A percentile compares a stretch with the other conserved stretches of the same genome.
Evolutionary conservation across 2,329 filamentous ascomycete species (phyloP).

Genomic region (Pseudocercospora cruenta): DNA sequence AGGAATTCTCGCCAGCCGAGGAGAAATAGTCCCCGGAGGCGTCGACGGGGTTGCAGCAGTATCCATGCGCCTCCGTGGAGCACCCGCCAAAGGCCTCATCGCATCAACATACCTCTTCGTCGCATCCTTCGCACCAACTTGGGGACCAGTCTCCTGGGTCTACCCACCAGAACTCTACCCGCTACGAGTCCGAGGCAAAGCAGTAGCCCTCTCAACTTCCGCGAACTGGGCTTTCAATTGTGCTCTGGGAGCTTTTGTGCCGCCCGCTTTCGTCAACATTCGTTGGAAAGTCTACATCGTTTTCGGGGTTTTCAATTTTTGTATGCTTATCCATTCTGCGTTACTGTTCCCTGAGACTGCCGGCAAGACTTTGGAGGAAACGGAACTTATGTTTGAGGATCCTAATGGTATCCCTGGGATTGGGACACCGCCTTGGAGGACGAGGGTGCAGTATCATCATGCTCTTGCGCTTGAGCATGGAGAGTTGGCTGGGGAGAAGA

Average conservation of each 20-base stretch:
- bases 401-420: constrained; percentile 46
- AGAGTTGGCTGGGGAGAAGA: constrained; percentile 8
- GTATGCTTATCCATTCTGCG: constrained; percentile 66
- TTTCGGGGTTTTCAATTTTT: constrained; percentile 72
- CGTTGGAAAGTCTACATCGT: constrained; percentile 68
- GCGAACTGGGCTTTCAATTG: constrained; percentile 66
- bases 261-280: constrained; percentile 62
- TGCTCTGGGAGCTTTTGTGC: constrained; percentile 59
- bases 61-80: constrained; percentile 44
- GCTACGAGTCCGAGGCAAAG: constrained; percentile 65
- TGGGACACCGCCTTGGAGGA: constrained; percentile 46
- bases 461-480: constrained; percentile 14
- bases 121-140: constrained; percentile 67
- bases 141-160: constrained; percentile 62
- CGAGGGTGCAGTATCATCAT: constrained; percentile 3
- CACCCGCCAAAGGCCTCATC: constrained; percentile 57
- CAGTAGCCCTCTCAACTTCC: constrained; percentile 63
- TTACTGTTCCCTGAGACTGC: constrained; percentile 70
- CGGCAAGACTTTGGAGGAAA: constrained; percentile 75
- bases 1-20: constrained; percentile 64
- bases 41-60: constrained; percentile 48
- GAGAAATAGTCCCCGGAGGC: constrained; percentile 44
- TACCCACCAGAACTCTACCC: constrained; percentile 62
- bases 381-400: constrained; percentile 69
- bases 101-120: constrained; percentile 75